phyloP scores from a whole-genome alignment of 805 yeast species.

The Torulaspora maleeae region DNA sequence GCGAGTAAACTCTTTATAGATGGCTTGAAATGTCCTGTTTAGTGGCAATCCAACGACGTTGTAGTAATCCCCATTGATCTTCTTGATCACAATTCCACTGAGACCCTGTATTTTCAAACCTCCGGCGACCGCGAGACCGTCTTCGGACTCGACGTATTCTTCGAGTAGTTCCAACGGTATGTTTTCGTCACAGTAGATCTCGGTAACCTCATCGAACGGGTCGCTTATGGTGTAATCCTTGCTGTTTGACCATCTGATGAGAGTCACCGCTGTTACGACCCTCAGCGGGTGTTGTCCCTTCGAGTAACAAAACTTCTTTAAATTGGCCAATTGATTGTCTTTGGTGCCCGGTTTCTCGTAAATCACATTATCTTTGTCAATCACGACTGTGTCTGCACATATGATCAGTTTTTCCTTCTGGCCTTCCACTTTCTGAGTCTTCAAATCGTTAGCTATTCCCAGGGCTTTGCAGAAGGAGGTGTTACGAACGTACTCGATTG shows the following conservation, averaged over 20 bases:
- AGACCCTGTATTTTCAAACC: constrained; percentile 81
- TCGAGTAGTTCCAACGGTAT: constrained; percentile 53
- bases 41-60: constrained; percentile 89
- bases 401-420: constrained; percentile 35
- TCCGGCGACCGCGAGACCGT: constrained; percentile 83
- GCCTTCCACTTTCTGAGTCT: constrained; percentile 12
- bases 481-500: constrained; percentile 51
- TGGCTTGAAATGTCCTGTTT: constrained; percentile 41
- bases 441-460: constrained; percentile 50
- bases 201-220: constrained; percentile 41
- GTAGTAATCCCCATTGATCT: constrained; percentile 72
- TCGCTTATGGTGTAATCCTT: constrained; percentile 12
- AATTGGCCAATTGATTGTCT: constrained; percentile 46
- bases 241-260: constrained; percentile 34
- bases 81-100: constrained; percentile 60
- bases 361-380: constrained; percentile 50
- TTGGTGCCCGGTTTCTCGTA: constrained; percentile 75
- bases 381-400: constrained; percentile 79
- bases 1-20: constrained; percentile 7
- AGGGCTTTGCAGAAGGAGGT: constrained; percentile 68
- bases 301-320: constrained; percentile 42
- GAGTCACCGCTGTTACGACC: constrained; percentile 52
- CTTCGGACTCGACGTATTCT: constrained; percentile 62
- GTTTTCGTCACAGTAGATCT: constrained; percentile 39
- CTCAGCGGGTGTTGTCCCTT: constrained; percentile 44